Conservation (phyloP, 768 basidiomycete species). For the Leccinum sublutescens region DNA sequence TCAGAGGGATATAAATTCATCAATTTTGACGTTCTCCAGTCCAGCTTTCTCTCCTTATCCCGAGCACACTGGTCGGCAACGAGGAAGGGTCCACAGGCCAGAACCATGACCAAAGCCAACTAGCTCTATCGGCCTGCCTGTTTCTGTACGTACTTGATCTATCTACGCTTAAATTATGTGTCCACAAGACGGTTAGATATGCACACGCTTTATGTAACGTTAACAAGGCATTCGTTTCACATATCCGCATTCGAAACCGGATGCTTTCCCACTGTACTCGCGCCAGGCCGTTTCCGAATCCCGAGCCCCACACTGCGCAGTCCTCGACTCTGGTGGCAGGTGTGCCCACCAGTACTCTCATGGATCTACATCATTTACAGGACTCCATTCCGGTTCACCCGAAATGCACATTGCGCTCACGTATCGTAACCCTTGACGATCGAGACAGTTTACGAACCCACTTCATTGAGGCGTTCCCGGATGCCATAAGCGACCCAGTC, state of each 20-base stretch:
- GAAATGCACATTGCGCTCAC: conserved; percentile 35
- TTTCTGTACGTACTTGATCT: conserved; percentile 14
- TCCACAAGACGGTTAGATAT: not conserved
- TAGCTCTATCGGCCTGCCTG: not conserved
- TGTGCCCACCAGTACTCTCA: not conserved
- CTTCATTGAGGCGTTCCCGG: conserved; percentile 47
- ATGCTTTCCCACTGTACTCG: not conserved
- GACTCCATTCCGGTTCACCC: conserved; percentile 25
- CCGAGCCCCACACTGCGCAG: not conserved
- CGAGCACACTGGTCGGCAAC: not conserved
- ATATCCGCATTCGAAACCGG: not conserved
- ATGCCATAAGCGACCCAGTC: conserved; percentile 11
- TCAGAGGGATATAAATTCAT: not conserved
- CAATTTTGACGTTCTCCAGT: not conserved
- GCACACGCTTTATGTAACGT: not conserved
- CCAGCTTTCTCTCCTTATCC: not conserved
- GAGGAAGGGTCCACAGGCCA: conserved; percentile 3
- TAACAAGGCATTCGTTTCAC: conserved; percentile 3
- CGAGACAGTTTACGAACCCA: conserved; percentile 43
- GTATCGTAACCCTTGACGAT: conserved; percentile 43
- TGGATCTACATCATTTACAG: conserved; percentile 15
- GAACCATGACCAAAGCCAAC: conserved; percentile 5
- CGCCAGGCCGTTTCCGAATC: not conserved
- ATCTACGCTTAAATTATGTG: not conserved
- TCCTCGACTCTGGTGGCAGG: not conserved